phyloP scores from a whole-genome alignment of 176 grass and related monocot genomes.

The Chloris gayana region DNA sequence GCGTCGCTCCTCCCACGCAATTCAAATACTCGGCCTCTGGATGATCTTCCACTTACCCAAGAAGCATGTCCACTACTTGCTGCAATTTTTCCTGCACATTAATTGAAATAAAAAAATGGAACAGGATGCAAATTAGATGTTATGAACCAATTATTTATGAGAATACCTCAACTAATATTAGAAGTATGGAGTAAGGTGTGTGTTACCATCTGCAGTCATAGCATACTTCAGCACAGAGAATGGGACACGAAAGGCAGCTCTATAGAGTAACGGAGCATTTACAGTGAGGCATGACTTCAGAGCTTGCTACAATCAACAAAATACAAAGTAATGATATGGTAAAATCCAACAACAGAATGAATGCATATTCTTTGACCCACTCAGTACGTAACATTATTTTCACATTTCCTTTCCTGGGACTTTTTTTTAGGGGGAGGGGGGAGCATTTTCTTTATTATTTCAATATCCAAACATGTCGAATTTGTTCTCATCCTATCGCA shows the following conservation, averaged over 20 bases:
- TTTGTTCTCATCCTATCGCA: not conserved
- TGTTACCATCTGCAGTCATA: constrained; percentile 95
- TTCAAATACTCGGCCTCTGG: constrained; percentile 90
- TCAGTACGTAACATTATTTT: not conserved
- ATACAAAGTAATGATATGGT: not conserved
- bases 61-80: constrained; percentile 89
- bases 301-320: constrained; percentile 67
- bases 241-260: constrained; percentile 80
- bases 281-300: constrained; percentile 84
- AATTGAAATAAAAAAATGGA: constrained; percentile 10
- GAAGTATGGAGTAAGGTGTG: constrained; percentile 8
- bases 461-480: not conserved
- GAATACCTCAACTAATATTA: not conserved
- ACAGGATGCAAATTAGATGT: not conserved
- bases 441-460: not conserved
- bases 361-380: not conserved
- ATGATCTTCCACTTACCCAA: constrained; percentile 94
- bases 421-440: not conserved
- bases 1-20: constrained; percentile 95
- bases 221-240: constrained; percentile 95
- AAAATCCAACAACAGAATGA: constrained; percentile 7
- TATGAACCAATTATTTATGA: not conserved
- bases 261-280: constrained; percentile 95
- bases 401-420: not conserved
- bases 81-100: constrained; percentile 90